phyloP scores from a whole-genome alignment of 2,329 filamentous ascomycete genomes.

The Pseudocercospora fijiensis region DNA sequence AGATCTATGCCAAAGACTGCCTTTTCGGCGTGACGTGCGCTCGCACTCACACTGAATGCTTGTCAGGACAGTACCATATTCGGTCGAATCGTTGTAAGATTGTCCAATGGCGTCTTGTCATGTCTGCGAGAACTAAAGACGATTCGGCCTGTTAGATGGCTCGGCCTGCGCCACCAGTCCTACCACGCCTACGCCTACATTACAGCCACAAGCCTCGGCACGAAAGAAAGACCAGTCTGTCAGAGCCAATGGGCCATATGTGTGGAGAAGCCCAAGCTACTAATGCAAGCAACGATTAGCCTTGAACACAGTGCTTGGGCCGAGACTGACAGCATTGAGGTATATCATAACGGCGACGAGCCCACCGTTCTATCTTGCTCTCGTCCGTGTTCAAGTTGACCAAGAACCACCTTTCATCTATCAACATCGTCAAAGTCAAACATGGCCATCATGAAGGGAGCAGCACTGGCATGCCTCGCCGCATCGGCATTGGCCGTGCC shows the following conservation, averaged over 20 bases:
- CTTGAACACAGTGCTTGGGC: neutral
- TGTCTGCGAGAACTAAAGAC: neutral
- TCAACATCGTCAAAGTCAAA: neutral
- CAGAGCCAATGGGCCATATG: neutral
- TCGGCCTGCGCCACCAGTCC: no score
- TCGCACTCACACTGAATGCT: neutral
- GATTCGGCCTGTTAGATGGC: neutral
- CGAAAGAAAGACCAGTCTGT: neutral
- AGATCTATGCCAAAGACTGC: neutral
- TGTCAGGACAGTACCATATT: neutral
- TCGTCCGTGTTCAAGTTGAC: neutral
- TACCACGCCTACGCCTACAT: no score
- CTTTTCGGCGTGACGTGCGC: neutral
- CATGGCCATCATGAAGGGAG: constrained; percentile 12
- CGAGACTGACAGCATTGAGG: neutral
- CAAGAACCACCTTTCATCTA: neutral
- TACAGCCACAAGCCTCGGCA: neutral
- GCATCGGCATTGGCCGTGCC: constrained; percentile 21
- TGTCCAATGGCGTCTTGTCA: neutral
- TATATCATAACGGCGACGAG: neutral
- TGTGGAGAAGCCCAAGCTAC: constrained; percentile 1
- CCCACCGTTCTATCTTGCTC: neutral
- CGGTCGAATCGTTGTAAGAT: neutral
- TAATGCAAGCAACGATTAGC: constrained; percentile 1
- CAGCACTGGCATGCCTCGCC: constrained; percentile 13